Conservation (phyloP, 805 yeast genomes). For the Candida lessepsii region DNA sequence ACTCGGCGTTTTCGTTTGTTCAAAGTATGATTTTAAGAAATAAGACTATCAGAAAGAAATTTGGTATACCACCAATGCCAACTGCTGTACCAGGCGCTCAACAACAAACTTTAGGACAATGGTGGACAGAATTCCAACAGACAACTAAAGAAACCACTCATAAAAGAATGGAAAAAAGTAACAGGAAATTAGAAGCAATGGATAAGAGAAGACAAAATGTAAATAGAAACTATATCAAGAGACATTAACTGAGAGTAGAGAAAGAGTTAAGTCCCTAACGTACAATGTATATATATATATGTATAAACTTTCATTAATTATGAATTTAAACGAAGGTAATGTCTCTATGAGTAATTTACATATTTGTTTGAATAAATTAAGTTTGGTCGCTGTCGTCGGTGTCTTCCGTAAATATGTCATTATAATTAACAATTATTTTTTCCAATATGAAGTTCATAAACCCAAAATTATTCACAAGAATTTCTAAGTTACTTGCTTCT, state of each 20-base stretch:
- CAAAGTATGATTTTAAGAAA: conserved; percentile 71
- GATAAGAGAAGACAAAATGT: conserved; percentile 31
- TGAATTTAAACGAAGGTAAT: too few relatives aligned
- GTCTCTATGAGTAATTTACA: too few relatives aligned
- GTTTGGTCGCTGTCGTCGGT: background rate
- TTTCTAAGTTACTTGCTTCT: conserved; percentile 51
- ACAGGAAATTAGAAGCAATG: conserved; percentile 37
- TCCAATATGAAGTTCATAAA: conserved; percentile 55
- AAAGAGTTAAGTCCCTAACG: background rate
- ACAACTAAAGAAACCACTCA: conserved; percentile 32
- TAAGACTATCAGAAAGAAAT: conserved; percentile 49
- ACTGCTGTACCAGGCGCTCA: conserved; percentile 30
- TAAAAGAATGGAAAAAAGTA: conserved; percentile 33
- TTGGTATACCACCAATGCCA: conserved; percentile 50
- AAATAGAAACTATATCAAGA: conserved; percentile 37
- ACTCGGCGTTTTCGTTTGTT: conserved; percentile 68
- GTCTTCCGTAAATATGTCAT: conserved; percentile 32
- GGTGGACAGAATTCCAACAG: conserved; percentile 34
- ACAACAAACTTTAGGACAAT: conserved; percentile 33
- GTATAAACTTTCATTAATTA: too few relatives aligned
- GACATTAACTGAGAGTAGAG: conserved; percentile 24
- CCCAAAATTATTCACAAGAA: conserved; percentile 49
- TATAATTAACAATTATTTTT: conserved; percentile 45
- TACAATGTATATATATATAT: conserved; percentile 1
- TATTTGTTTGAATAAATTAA: too few relatives aligned